Conservation (phyloP, 345 rosid genomes). For the Gossypioides kirkii region DNA sequence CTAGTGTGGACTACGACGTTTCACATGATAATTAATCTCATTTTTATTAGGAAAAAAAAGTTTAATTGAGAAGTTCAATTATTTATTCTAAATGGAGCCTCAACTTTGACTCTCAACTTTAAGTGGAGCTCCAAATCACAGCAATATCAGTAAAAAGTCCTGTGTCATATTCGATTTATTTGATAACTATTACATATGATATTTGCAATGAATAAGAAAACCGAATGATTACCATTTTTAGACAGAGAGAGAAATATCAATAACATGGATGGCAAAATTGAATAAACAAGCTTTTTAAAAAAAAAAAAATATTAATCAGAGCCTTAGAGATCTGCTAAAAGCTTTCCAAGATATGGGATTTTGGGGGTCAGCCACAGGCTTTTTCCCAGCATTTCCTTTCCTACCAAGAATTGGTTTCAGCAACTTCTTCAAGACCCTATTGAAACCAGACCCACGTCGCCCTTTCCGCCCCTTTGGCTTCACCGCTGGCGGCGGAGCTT, state of each 20-base stretch:
- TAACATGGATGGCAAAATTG: neutral
- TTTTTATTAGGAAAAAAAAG: no score
- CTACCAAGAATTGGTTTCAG: slow-evolving; percentile 43
- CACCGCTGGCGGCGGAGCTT: slow-evolving; percentile 4
- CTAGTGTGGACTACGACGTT: no score
- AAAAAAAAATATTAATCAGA: neutral
- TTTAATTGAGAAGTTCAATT: no score
- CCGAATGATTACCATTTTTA: neutral
- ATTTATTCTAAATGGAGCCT: no score
- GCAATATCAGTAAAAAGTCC: neutral
- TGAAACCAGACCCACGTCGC: slow-evolving; percentile 32
- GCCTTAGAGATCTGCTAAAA: slow-evolving; percentile 52
- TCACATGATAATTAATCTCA: no score
- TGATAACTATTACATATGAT: neutral
- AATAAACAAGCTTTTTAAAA: neutral
- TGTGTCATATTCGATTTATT: neutral
- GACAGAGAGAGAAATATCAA: neutral
- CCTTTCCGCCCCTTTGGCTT: slow-evolving; percentile 18
- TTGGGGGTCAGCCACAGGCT: slow-evolving; percentile 18
- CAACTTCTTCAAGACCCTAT: slow-evolving; percentile 48
- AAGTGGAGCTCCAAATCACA: no score
- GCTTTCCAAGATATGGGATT: slow-evolving; percentile 35
- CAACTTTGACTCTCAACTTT: no score
- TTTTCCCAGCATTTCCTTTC: slow-evolving; percentile 19
- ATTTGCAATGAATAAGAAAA: neutral